phyloP scores from a whole-genome alignment of 192 early-diverging fungal species.

The Backusella macrospora region DNA sequence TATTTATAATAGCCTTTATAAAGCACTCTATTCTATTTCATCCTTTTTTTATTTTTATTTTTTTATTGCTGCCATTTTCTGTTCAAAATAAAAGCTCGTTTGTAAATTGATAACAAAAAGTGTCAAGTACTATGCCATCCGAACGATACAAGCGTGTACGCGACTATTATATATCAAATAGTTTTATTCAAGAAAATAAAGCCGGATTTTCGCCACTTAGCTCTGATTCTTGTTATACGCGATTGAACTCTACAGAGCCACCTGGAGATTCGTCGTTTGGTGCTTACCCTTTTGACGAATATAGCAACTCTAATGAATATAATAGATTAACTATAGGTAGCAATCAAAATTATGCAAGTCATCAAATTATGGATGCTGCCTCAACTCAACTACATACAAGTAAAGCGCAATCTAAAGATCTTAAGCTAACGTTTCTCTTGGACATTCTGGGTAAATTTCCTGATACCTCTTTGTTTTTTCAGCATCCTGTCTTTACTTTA shows the following conservation, averaged over 20 bases:
- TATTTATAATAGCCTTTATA: slow-evolving; percentile 1
- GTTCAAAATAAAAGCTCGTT: not conserved
- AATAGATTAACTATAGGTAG: not conserved
- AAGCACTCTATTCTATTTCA: not conserved
- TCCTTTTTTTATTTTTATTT: not conserved
- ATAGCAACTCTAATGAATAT: not conserved
- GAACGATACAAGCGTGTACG: not conserved
- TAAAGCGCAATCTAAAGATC: not conserved
- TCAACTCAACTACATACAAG: not conserved
- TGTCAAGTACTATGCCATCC: not conserved
- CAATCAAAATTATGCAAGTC: not conserved
- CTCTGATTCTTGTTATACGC: not conserved
- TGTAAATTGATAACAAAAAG: not conserved
- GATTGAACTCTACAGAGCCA: not conserved
- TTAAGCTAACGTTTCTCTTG: not conserved
- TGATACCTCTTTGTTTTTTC: slow-evolving; percentile 11
- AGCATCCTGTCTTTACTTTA: slow-evolving; percentile 11
- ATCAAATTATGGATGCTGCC: not conserved
- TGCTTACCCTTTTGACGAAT: not conserved
- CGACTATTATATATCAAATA: slow-evolving; percentile 1
- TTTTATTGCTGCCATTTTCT: not conserved
- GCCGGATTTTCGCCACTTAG: not conserved
- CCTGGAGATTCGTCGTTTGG: not conserved
- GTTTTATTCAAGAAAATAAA: not conserved
- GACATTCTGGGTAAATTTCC: slow-evolving; percentile 19